These are phyloP conservation scores for Alternaria sp. DNA, from an alignment of 2,329 filamentous ascomycete genomes.

Conservation along the genomic window DNA sequence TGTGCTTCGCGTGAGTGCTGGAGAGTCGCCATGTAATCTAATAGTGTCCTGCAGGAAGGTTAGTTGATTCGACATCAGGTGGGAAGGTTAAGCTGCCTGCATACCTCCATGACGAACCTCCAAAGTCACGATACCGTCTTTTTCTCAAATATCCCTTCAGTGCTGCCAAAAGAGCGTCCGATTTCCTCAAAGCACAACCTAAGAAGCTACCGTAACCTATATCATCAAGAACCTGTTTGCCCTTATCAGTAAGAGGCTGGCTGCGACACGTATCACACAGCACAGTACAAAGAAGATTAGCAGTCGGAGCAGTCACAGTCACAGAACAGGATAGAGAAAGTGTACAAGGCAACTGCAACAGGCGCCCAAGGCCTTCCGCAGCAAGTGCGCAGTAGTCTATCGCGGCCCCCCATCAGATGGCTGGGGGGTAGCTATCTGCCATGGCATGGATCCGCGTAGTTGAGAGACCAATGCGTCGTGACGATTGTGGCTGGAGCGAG, in stretches of 20 bases:
- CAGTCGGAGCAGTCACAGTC: constrained; percentile 6
- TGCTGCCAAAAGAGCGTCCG: constrained; percentile 1
- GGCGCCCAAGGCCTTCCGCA: constrained; percentile 13
- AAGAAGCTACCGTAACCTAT: neutral
- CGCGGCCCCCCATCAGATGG: constrained; percentile 10
- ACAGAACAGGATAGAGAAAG: constrained; percentile 10
- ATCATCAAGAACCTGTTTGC: neutral
- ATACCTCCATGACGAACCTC: constrained; percentile 14
- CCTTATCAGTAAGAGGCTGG: constrained; percentile 6
- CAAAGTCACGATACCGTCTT: neutral
- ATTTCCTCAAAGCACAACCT: neutral
- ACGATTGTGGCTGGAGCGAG: constrained; percentile 18
- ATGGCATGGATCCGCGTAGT: neutral
- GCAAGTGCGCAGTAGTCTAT: constrained; percentile 8
- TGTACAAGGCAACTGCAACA: constrained; percentile 8
- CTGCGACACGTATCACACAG: constrained; percentile 10
- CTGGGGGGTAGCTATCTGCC: constrained; percentile 12
- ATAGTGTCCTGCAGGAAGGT: constrained; percentile 9
- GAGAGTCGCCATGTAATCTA: constrained; percentile 1
- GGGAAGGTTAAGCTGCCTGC: neutral
- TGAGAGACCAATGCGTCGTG: constrained; percentile 7
- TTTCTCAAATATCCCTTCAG: neutral
- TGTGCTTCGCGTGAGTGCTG: neutral
- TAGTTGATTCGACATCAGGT: neutral
- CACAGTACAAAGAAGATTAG: constrained; percentile 10